Conservation (phyloP, 2,329 filamentous ascomycete species). For the Claviceps sp. region DNA sequence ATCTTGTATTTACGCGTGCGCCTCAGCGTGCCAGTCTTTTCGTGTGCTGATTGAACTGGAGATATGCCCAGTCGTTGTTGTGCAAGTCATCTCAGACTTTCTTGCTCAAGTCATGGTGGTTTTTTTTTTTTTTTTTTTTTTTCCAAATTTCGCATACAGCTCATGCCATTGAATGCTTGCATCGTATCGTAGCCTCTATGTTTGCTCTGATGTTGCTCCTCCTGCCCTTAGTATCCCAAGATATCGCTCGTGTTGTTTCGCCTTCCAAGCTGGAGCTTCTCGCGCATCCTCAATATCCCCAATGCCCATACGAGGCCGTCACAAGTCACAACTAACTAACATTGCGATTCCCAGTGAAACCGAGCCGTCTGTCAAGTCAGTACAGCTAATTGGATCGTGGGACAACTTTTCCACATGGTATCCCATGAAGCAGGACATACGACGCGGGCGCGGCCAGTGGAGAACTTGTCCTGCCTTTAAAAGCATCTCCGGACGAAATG, state of each 20-base stretch:
- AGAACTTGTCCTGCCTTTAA: slow-evolving; percentile 77
- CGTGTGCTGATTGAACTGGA: too few species aligned
- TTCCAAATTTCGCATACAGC: too few species aligned
- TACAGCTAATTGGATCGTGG: slow-evolving; percentile 84
- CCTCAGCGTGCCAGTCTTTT: neutral
- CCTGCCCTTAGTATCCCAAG: neutral
- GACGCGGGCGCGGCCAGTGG: slow-evolving; percentile 66
- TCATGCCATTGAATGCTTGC: neutral
- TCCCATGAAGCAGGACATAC: slow-evolving; percentile 65
- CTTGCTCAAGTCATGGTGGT: too few species aligned
- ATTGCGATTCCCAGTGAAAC: slow-evolving; percentile 37
- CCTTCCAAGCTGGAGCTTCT: too few species aligned
- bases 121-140: too few species aligned
- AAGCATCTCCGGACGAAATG: slow-evolving; percentile 72
- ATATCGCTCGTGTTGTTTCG: neutral
- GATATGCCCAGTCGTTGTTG: too few species aligned
- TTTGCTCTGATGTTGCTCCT: neutral
- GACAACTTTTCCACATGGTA: slow-evolving; percentile 79
- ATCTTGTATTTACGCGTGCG: neutral
- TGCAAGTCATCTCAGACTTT: too few species aligned
- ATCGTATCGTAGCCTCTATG: neutral
- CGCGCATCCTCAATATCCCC: too few species aligned
- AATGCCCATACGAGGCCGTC: neutral
- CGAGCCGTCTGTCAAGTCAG: slow-evolving; percentile 47
- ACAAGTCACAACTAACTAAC: too few species aligned